Conservation (phyloP, 176 grass and related monocot genomes). For the Carex scoparia region DNA sequence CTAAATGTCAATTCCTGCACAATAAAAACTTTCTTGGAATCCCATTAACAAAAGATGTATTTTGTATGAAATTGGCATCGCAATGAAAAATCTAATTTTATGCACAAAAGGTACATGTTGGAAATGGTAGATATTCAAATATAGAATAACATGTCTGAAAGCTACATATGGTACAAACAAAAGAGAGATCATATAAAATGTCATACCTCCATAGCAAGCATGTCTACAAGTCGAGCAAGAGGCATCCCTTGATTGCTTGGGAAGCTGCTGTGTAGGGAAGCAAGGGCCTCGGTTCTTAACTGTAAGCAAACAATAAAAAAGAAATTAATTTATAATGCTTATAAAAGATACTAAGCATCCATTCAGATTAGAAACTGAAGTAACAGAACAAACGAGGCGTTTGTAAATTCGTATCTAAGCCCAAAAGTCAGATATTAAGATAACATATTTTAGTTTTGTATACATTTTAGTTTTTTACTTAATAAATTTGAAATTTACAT, state of each 20-base stretch:
- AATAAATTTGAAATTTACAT: background rate
- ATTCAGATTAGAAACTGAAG: background rate
- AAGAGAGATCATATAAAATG: background rate
- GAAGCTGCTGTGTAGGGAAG: constrained; percentile 77
- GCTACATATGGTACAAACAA: background rate
- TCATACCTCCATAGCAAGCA: constrained; percentile 81
- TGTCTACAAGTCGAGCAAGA: constrained; percentile 55
- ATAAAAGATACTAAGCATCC: background rate
- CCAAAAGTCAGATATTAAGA: background rate
- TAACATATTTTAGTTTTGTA: background rate
- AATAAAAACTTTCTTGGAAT: background rate
- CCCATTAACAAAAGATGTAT: background rate
- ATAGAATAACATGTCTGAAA: constrained; percentile 19
- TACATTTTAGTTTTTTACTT: background rate
- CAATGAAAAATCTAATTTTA: background rate
- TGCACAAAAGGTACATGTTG: background rate
- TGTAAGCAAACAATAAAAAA: constrained; percentile 30
- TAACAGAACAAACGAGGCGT: background rate
- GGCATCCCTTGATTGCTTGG: constrained; percentile 88
- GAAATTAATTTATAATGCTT: background rate
- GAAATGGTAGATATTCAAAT: constrained; percentile 13
- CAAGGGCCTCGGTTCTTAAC: constrained; percentile 86
- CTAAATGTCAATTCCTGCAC: background rate
- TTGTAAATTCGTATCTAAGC: background rate
- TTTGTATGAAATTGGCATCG: background rate